A percentile compares a stretch with the other conserved stretches of the same genome.
These are phyloP conservation scores for Colletotrichum coccodes DNA, from an alignment of 2,329 filamentous ascomycete genomes.

Conservation along the genomic window DNA sequence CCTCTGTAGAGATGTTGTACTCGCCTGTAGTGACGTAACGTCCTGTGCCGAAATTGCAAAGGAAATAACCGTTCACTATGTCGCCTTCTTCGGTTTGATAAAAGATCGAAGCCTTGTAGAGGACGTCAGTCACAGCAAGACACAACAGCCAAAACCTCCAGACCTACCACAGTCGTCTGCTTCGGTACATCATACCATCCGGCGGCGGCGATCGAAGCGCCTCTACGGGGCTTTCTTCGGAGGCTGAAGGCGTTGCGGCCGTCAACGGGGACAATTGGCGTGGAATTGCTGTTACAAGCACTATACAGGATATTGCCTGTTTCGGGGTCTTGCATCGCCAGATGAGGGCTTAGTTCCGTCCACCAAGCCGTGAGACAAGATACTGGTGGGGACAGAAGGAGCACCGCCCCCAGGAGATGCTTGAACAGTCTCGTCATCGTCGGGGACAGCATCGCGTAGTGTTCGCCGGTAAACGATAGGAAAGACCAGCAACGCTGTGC, in stretches of 20 bases:
- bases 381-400: constrained; percentile 34
- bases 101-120: constrained; percentile 25
- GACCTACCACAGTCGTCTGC: constrained; percentile 45
- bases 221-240: constrained; percentile 41
- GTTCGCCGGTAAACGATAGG: neutral
- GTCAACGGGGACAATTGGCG: constrained; percentile 47
- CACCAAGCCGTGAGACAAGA: constrained; percentile 48
- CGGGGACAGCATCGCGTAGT: neutral
- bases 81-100: constrained; percentile 21
- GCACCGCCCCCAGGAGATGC: neutral
- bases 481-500: neutral
- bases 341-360: constrained; percentile 43
- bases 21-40: constrained; percentile 42
- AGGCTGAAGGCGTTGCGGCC: constrained; percentile 41
- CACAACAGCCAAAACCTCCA: neutral
- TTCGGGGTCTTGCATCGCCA: constrained; percentile 48
- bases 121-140: neutral
- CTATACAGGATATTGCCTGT: constrained; percentile 48
- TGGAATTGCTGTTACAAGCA: constrained; percentile 42
- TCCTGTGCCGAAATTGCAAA: constrained; percentile 48
- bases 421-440: neutral
- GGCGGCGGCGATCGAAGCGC: constrained; percentile 45
- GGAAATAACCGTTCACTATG: constrained; percentile 35
- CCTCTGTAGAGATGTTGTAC: constrained; percentile 41
- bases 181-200: constrained; percentile 45